phyloP scores from a whole-genome alignment of 257 asterid genomes.

The Datura wrightii region DNA sequence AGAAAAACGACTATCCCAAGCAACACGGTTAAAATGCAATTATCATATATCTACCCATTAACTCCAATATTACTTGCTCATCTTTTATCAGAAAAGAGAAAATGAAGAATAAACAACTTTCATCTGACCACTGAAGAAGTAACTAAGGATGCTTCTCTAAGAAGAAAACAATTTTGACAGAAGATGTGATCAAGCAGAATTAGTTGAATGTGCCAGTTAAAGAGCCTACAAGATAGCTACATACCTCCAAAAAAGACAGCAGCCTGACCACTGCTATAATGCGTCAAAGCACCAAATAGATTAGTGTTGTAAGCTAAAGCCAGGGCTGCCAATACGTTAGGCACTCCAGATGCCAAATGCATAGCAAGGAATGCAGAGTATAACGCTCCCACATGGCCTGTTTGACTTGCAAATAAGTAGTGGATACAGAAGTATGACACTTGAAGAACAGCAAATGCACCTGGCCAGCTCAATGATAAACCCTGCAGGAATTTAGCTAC shows the following conservation, averaged over 20 bases:
- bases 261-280: constrained; percentile 98
- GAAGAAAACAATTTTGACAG: neutral
- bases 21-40: neutral
- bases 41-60: neutral
- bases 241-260: constrained; percentile 96
- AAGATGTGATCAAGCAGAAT: neutral
- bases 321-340: constrained; percentile 79
- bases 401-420: constrained; percentile 95
- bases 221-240: neutral
- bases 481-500: constrained; percentile 75
- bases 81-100: neutral
- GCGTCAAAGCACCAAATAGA: constrained; percentile 91
- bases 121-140: neutral
- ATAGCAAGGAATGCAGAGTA: constrained; percentile 95
- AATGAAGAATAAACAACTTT: neutral
- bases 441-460: constrained; percentile 85
- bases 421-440: constrained; percentile 87
- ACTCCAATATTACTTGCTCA: neutral
- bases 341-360: constrained; percentile 93
- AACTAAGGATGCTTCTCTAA: neutral
- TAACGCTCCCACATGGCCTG: constrained; percentile 94
- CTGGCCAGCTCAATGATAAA: constrained; percentile 91
- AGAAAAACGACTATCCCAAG: neutral
- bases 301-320: constrained; percentile 91
- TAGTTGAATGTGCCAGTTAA: neutral